These are phyloP conservation scores for Dryas octopetala DNA, from an alignment of 306 rosid species.

Conservation along the genomic window DNA sequence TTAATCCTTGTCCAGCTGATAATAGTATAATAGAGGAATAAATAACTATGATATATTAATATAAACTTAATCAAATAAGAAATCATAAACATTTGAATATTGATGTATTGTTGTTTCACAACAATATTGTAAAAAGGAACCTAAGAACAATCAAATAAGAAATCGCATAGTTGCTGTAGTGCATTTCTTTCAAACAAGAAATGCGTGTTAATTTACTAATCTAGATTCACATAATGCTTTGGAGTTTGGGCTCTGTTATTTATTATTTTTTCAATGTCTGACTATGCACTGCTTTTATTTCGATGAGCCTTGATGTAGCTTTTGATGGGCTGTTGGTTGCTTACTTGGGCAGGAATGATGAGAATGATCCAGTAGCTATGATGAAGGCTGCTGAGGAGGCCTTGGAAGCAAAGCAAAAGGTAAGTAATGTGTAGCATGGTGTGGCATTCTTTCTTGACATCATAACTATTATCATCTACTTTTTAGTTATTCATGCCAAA, in stretches of 20 bases:
- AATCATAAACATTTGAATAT: neutral
- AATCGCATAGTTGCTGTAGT: neutral
- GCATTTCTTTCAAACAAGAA: neutral
- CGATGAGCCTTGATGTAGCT: conserved; percentile 27
- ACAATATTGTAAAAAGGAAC: neutral
- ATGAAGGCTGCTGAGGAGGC: conserved; percentile 94
- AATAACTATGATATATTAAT: too few relatives aligned
- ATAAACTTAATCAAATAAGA: neutral
- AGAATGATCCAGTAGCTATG: conserved; percentile 62
- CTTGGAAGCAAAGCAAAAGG: conserved; percentile 79
- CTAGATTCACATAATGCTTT: neutral
- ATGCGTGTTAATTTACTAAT: neutral
- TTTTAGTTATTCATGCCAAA: neutral
- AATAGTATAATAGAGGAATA: too few relatives aligned
- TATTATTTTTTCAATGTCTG: neutral
- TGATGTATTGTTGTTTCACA: neutral
- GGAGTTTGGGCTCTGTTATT: neutral
- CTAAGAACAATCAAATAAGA: neutral
- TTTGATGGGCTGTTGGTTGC: conserved; percentile 31
- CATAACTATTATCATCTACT: neutral
- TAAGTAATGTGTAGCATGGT: conserved; percentile 28
- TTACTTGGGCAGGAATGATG: conserved; percentile 68
- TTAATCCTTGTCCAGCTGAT: too few relatives aligned
- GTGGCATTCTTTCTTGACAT: conserved; percentile 1
- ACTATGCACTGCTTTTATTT: conserved; percentile 2